Conservation (phyloP, 805 yeast species). For the Zygoascus biomembranicola region DNA sequence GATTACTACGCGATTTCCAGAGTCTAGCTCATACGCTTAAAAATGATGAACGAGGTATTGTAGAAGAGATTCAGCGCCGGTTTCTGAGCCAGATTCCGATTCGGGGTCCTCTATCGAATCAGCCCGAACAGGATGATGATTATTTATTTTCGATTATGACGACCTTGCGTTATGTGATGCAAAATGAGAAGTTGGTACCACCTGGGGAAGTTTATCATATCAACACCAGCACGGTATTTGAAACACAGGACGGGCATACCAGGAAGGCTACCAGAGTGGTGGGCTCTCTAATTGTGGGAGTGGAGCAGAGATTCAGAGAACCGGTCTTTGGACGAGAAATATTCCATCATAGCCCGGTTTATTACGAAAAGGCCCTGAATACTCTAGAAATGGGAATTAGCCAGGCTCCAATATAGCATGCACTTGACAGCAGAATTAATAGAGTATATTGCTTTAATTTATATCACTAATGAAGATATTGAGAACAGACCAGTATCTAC, state of each 20-base stretch:
- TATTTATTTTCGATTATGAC: slow-evolving; percentile 22
- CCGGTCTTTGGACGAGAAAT: slow-evolving; percentile 28
- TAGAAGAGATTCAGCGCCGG: slow-evolving; percentile 20
- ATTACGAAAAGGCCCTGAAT: slow-evolving; percentile 26
- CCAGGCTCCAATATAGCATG: slow-evolving; percentile 9
- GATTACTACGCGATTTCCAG: slow-evolving; percentile 26
- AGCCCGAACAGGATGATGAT: slow-evolving; percentile 20
- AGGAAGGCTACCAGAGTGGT: slow-evolving; percentile 22
- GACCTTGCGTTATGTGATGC: slow-evolving; percentile 24
- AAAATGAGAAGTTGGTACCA: slow-evolving; percentile 27
- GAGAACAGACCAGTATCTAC: no score
- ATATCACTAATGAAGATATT: no score
- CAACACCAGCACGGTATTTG: slow-evolving; percentile 23
- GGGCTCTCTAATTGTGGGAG: slow-evolving; percentile 24
- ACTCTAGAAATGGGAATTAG: slow-evolving; percentile 24
- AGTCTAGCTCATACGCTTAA: slow-evolving; percentile 22
- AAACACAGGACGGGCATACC: slow-evolving; percentile 21
- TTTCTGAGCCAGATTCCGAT: slow-evolving; percentile 21
- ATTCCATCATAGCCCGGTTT: slow-evolving; percentile 28
- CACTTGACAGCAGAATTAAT: slow-evolving; percentile 3
- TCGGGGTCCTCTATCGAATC: slow-evolving; percentile 14
- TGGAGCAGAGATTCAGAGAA: slow-evolving; percentile 26
- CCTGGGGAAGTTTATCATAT: slow-evolving; percentile 29
- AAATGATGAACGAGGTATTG: slow-evolving; percentile 21
- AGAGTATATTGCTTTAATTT: no score